phyloP scores from a whole-genome alignment of 2,329 filamentous ascomycete genomes.

The Fusarium sp. region DNA sequence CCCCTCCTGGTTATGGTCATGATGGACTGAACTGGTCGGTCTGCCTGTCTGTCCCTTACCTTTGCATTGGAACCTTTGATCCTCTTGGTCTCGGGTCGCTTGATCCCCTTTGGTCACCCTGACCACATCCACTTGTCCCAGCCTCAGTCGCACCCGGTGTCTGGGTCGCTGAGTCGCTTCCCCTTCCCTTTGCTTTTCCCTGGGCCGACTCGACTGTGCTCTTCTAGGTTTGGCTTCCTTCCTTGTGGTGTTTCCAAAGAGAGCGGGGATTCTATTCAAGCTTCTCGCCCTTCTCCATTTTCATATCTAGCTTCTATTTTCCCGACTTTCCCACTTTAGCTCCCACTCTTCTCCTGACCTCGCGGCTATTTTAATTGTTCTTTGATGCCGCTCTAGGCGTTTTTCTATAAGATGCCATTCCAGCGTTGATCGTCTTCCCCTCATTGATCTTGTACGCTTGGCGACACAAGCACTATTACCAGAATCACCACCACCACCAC shows the following conservation, averaged over 20 bases:
- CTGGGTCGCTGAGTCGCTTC: constrained; percentile 20
- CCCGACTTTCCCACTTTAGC: constrained; percentile 23
- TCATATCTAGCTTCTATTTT: constrained; percentile 40
- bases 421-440: constrained; percentile 8
- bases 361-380: constrained; percentile 9
- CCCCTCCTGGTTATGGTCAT: neutral
- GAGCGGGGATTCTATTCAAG: constrained; percentile 40
- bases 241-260: constrained; percentile 35
- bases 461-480: constrained; percentile 9
- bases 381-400: constrained; percentile 23
- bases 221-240: constrained; percentile 25
- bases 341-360: constrained; percentile 17
- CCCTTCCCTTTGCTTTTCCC: constrained; percentile 21
- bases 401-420: constrained; percentile 1
- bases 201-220: neutral
- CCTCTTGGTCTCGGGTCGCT: constrained; percentile 13
- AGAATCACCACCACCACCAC: neutral
- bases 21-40: neutral
- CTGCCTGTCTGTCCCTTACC: constrained; percentile 1
- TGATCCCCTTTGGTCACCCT: constrained; percentile 23
- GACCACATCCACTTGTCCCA: constrained; percentile 36
- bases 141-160: constrained; percentile 40
- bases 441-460: constrained; percentile 15
- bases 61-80: constrained; percentile 17
- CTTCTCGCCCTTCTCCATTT: constrained; percentile 43